phyloP scores from a whole-genome alignment of 1,139 yeast genomes.

The Kazachstania sp. region DNA sequence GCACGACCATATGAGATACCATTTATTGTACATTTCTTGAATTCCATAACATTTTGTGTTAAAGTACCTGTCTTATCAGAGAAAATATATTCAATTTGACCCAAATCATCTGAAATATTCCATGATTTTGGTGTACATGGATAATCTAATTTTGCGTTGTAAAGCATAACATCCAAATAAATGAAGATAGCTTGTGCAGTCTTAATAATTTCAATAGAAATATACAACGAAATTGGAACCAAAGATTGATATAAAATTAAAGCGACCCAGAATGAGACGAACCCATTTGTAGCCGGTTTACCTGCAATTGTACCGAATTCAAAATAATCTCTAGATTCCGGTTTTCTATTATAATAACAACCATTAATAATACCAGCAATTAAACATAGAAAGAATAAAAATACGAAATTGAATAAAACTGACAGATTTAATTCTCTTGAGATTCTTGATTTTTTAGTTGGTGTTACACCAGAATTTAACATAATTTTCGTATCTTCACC shows the following conservation, averaged over 20 bases:
- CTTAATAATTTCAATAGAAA: conserved; percentile 90
- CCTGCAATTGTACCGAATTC: conserved; percentile 60
- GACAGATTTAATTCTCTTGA: conserved; percentile 76
- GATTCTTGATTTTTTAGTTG: conserved; percentile 78
- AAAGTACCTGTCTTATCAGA: conserved; percentile 96
- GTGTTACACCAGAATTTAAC: conserved; percentile 89
- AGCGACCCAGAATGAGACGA: conserved; percentile 80
- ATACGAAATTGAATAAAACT: conserved; percentile 66
- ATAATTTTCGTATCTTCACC: conserved; percentile 89
- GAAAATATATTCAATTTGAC: conserved; percentile 91
- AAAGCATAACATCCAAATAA: conserved; percentile 80
- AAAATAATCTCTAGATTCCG: conserved; percentile 56
- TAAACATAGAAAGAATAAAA: conserved; percentile 72
- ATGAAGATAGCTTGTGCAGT: conserved; percentile 92
- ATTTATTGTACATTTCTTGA: conserved; percentile 81
- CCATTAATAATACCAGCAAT: conserved; percentile 81
- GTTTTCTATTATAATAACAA: conserved; percentile 45
- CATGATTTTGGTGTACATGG: conserved; percentile 96
- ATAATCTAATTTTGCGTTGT: conserved; percentile 74
- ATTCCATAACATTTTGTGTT: conserved; percentile 96
- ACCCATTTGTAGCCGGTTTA: conserved; percentile 63
- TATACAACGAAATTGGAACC: conserved; percentile 92
- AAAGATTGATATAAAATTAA: conserved; percentile 83
- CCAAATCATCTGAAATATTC: conserved; percentile 95
- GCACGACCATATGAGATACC: conserved; percentile 87